These are phyloP conservation scores for Candida golubevii DNA, from an alignment of 805 yeast species.

Conservation along the genomic window DNA sequence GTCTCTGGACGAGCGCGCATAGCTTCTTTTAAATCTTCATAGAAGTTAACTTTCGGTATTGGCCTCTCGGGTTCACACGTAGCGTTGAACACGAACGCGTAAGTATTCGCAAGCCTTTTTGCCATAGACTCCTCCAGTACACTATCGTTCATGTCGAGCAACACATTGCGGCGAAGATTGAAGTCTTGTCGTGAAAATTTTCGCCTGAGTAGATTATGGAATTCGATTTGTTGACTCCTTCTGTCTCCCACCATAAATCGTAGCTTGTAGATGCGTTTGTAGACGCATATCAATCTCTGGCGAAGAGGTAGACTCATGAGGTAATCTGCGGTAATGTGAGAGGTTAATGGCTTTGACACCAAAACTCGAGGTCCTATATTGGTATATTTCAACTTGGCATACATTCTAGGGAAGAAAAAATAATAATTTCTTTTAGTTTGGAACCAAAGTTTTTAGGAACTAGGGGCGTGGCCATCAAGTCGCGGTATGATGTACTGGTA, in stretches of 20 bases:
- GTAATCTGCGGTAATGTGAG: constrained; percentile 6
- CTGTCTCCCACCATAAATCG: constrained; percentile 23
- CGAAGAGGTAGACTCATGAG: constrained; percentile 9
- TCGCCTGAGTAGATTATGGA: constrained; percentile 23
- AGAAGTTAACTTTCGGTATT: constrained; percentile 5
- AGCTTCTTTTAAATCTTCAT: constrained; percentile 10
- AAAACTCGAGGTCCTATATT: constrained; percentile 11
- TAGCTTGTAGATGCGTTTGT: constrained; percentile 31
- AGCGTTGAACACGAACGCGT: constrained; percentile 17
- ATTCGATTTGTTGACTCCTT: constrained; percentile 12
- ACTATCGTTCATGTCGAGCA: constrained; percentile 5
- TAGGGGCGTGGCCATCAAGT: no score
- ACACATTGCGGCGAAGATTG: constrained; percentile 8
- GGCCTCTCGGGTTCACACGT: constrained; percentile 9
- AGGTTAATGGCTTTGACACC: constrained; percentile 5
- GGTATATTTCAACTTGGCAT: constrained; percentile 4
- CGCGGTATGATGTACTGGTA: no score
- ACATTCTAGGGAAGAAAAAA: not conserved
- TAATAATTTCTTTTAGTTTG: no score
- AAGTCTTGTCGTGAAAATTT: constrained; percentile 14
- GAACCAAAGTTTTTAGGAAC: no score
- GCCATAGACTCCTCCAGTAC: constrained; percentile 5
- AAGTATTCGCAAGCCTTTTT: constrained; percentile 14
- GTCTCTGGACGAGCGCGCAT: constrained; percentile 7
- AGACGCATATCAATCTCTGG: constrained; percentile 14